A percentile compares a stretch with the other conserved stretches of the same genome.
phyloP scores from a whole-genome alignment of 2,329 filamentous ascomycete species.

The Thelonectria blattea region DNA sequence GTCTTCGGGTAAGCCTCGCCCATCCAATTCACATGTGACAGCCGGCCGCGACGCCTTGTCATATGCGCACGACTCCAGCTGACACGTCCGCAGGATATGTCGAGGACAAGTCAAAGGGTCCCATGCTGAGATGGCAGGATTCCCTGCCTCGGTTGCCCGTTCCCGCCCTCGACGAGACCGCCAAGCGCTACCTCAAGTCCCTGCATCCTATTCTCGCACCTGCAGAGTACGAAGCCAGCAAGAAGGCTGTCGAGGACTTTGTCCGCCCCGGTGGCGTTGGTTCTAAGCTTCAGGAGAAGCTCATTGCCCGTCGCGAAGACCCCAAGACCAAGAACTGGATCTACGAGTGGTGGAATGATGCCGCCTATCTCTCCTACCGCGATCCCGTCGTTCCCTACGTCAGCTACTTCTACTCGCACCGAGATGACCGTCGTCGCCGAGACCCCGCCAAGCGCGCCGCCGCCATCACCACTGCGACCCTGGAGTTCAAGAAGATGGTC shows the following conservation, averaged over 20 bases:
- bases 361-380: conserved; percentile 89
- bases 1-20: conserved; percentile 51
- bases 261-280: conserved; percentile 85
- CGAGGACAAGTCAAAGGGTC: conserved; percentile 79
- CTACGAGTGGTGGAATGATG: conserved; percentile 97
- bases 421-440: conserved; percentile 86
- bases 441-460: conserved; percentile 93
- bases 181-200: conserved; percentile 79
- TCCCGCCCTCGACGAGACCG: conserved; percentile 82
- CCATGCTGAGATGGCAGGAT: conserved; percentile 85
- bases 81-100: conserved; percentile 66
- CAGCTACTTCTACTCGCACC: conserved; percentile 99
- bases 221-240: conserved; percentile 73
- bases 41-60: neutral
- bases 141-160: conserved; percentile 83
- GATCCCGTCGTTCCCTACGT: conserved; percentile 98
- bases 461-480: conserved; percentile 80
- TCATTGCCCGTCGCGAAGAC: conserved; percentile 79
- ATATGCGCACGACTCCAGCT: conserved; percentile 14
- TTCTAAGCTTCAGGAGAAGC: conserved; percentile 83
- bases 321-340: conserved; percentile 92
- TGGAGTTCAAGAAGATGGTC: conserved; percentile 95
- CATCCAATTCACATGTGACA: conserved; percentile 11
- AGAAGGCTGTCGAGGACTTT: conserved; percentile 87
- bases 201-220: conserved; percentile 75